Evolutionary conservation across 2,329 filamentous ascomycete species (phyloP), one percentile per base, ranked within the genome.

Genomic region (Myriosclerotinia curreyana): DNA sequence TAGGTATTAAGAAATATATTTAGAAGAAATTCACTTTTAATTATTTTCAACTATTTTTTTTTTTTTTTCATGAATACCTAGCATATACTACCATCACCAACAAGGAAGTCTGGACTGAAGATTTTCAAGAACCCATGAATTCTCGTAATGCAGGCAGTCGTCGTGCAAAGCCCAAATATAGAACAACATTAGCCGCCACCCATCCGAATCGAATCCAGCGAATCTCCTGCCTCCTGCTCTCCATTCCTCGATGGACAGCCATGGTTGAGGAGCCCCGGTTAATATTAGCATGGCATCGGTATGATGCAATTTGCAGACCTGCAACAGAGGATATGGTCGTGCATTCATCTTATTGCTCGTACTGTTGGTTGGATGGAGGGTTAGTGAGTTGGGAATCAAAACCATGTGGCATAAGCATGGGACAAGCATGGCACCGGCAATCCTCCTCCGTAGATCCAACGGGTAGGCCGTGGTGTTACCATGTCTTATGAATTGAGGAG

Each of bases 281-380:
- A n/a, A n/a, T n/a, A n/a, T n/a, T n/a, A n/a, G n/a, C n/a, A n/a
- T n/a, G n/a, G n/a, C n/a, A n/a, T n/a, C n/a, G n/a, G n/a, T 28
- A 55, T 48, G 40, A 34, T 55, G 28, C 20, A 9, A 46, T 51
- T 17, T 12, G 25, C 12, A 36, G 25, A 22, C 17, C 9, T 34
- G 25, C 17, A 50, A 31, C 38, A 61, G 36, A 61, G 59, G 48
- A 44, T 52, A 36, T 34, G 48, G 48, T 48, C 59, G 22, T 53
- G 48, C 59, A 61, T 20, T 25, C 44, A 14, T 2, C 11, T 17
- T 6, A 31, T 6, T 5, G 5, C 15, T 38, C 22, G 5, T 5
- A n/a, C 15, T 50, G 14, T n/a, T 51, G 20, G 6, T 38, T 36
- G 17, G 6, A 34, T 12, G 38, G 7, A 50, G 25, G n/a, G 15